A percentile compares a stretch with the other conserved stretches of the same genome.
phyloP scores from a whole-genome alignment of 306 rosid species.

The Canavalia ensiformis region DNA sequence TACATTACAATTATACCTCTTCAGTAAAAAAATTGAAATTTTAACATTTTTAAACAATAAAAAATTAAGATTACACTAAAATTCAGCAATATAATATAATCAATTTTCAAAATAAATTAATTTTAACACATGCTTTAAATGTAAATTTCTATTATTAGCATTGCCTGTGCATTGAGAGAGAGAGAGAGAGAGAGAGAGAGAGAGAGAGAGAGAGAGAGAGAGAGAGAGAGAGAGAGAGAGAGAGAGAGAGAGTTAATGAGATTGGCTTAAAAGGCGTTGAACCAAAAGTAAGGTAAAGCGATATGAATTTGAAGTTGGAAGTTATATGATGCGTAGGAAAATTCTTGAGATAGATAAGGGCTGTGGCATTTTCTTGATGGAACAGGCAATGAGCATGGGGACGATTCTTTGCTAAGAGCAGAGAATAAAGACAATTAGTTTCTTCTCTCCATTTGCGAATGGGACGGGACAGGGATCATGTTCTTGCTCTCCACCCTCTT shows the following conservation, averaged over 20 bases:
- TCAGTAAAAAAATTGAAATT: no score
- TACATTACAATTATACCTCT: no score
- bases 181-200: neutral
- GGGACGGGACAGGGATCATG: conserved; percentile 21
- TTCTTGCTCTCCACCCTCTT: conserved; percentile 10
- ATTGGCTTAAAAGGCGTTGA: neutral
- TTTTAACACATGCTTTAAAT: no score
- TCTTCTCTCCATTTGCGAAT: conserved; percentile 38
- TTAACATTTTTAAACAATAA: neutral
- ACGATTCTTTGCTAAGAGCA: neutral
- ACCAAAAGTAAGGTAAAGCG: neutral
- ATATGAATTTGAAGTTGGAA: conserved; percentile 7
- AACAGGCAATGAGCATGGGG: conserved; percentile 35
- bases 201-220: neutral
- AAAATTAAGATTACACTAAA: neutral
- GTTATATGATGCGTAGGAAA: conserved; percentile 33
- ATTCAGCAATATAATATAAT: no score
- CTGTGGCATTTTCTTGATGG: neutral
- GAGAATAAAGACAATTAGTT: conserved; percentile 39
- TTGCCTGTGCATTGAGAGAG: neutral
- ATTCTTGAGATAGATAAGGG: conserved; percentile 14
- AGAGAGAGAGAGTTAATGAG: neutral
- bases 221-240: neutral
- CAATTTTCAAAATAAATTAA: no score
- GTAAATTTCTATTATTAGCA: neutral